Percentiles rank a stretch among this genome's conserved stretches.
These are phyloP conservation scores for Solanum corneliomulleri DNA, from an alignment of 257 asterid species.

Conservation along the genomic window DNA sequence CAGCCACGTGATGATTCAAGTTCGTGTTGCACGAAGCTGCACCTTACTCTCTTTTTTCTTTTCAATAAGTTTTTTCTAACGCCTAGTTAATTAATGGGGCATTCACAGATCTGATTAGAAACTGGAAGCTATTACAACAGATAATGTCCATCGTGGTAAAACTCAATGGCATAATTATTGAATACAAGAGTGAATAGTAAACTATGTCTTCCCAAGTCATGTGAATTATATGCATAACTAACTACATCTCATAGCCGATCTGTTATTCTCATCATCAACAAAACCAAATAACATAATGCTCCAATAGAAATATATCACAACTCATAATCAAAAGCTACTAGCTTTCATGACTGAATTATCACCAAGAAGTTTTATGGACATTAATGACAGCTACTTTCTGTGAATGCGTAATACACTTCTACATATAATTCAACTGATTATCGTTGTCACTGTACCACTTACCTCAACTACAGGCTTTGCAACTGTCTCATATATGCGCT, in stretches of 20 bases:
- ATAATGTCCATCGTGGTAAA: background rate
- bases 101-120: background rate
- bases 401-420: background rate
- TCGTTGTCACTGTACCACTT: background rate
- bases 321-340: background rate
- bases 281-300: background rate
- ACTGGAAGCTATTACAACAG: background rate
- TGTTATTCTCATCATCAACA: background rate
- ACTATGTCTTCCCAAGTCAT: background rate
- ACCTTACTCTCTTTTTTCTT: background rate
- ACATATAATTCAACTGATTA: background rate
- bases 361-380: background rate
- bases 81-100: background rate
- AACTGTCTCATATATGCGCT: conserved; percentile 79
- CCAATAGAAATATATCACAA: background rate
- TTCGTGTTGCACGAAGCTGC: background rate
- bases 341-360: background rate
- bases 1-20: background rate
- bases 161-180: background rate
- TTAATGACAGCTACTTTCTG: background rate
- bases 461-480: conserved; percentile 97
- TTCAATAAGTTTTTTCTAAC: background rate
- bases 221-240: background rate
- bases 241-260: background rate
- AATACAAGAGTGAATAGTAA: background rate